Base-by-base conservation (phyloP, 2,329 filamentous ascomycete species). In the Dactylellina parvicollis region DNA sequence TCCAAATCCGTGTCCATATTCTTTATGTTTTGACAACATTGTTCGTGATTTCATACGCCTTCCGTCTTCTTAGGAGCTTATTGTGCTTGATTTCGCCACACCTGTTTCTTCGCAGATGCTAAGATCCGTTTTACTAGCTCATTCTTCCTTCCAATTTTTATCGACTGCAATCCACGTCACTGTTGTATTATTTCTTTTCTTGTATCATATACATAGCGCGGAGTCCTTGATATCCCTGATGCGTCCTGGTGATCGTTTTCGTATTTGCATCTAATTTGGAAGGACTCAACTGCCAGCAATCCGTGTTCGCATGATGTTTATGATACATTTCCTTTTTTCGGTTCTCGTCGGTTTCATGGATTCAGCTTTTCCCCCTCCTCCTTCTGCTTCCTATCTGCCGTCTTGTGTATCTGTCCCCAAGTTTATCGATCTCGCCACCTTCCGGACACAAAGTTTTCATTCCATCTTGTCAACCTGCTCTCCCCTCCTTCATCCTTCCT, bases 131-230 rank as follows among this genome's bases (percentile, higher is more conserved):
- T 14, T 30, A 4, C 38, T 20, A n/a, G n/a, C n/a, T 24, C 30
- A 38, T 4, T 28, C 14, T 14, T 36, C 28, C 38, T 14, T 34
- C n/a, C 46, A 42, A 36, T 38, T 46, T 26, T 4, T 20, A 18
- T 40, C 44, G 22, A 42, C 34, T 38, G 30, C 46, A 36, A 28
- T 30, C 59, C 47, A 20, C 32, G 18, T 54, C 22, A 8, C 8
- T 34, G 10, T n/a, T 50, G 42, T 24, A 40, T 36, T 55, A 14
- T 16, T 28, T 73, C 50, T 38, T 4, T 66, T 60, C 24, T 66
- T 42, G 54, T 60, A 61, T 72, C 66, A 72, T 64, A 61, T 60
- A 44, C 69, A 66, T 73, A 66, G 69, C 69, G 69, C 52, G 69
- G 69, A 66, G 69, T 73, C 69, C 60, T 60, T 66, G 67, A 56